Evolutionary conservation across 345 rosid genomes (phyloP), one percentile per base, ranked within the genome.

Genomic region (Sisymbrium irio): DNA sequence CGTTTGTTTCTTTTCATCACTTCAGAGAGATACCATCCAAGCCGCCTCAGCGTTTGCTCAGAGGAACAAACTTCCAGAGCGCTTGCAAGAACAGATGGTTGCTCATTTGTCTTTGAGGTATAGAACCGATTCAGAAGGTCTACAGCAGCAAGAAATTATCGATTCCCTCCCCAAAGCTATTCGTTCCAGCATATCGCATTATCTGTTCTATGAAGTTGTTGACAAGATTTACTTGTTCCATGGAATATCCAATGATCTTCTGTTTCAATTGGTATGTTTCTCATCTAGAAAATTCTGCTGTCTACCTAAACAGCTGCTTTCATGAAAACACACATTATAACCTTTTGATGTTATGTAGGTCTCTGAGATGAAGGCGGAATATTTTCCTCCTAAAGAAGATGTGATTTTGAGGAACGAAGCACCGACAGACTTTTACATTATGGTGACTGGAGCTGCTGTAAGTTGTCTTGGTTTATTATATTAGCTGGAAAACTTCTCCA

Each of bases 371-470:
- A 93, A 90, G 57, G 89, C 96, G 0, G 98, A 93, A 80, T 93
- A 93, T 79, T 93, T 85, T 75, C 88, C 98, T 77, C 98, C 98
- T 4, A 89, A 80, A 82, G 98, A 93, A 84, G 96, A 93, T 68
- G 90, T 93, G 65, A 89, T 93, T 70, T 81, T 87, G 80, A 90
- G 89, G 78, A 93, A 93, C 66, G 96, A 93, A 84, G 94, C 94
- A 17, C 97, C 97, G 11, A 84, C 97, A 30, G 96, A 91, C 71
- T 66, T 93, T 75, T 93, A 93, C 72, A 82, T 93, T 46, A 67
- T 91, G 77, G 94, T 89, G 61, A 87, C 92, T 46, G 98, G 98
- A 65, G 78, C 91, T 73, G 86, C 83, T 84, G 97, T 93, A 83
- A 76, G 85, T 53, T 63, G 47, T 10, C 18, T 47, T 39, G 54